Base-by-base conservation (phyloP, 805 yeast genomes). In the Nakazawaea siamensis region DNA sequence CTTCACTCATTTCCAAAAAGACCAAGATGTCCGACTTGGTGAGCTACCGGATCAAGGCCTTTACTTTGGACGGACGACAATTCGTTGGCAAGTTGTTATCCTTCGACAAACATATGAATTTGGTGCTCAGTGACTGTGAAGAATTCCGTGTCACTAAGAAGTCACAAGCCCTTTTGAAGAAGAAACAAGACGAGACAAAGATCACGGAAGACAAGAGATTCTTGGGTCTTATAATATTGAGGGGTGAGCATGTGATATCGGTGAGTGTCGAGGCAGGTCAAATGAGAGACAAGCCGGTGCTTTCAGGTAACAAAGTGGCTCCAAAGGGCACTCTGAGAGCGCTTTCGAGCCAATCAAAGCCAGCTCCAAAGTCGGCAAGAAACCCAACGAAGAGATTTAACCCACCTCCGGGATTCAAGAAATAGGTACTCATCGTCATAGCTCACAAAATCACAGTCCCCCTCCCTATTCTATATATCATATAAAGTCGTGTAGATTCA, bases 221-320 rank as follows among this genome's bases (percentile, higher is more conserved):
- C 4, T 58, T 92, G 17, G 97, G 97, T 0, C 66, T 92, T 34
- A 70, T 84, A 2, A 80, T 90, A 24, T 60, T 90, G 30, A 69
- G 97, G 47, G 98, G 98, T 2, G 96, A 86, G 44, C 83, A 80
- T 44, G 75, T 92, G 18, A 74, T 88, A 10, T 73, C 87, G 36
- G 62, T 81, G 15, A 68, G 71, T 19, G 74, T 83, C 21, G 90
- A 83, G 58, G 66, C 62, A 39, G 47, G 64, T 18, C 35, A 45
- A 2, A 43, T 43, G 5, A 34, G 51, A 24, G 21, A 15, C 16
- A 56, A 50, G 36, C 60, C 63, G 7, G 50, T 51, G 26, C 27
- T 52, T 15, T 47, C 58, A 29, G 23, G 29, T 3, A 16, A 5
- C 4, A 42, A 56, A 19, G 50, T 48, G 24, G 53, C 52, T 36